Evolutionary conservation across 2,329 filamentous ascomycete species (phyloP), one percentile per base, ranked within the genome.

Genomic region (Fusarium tanahbumbuense): DNA sequence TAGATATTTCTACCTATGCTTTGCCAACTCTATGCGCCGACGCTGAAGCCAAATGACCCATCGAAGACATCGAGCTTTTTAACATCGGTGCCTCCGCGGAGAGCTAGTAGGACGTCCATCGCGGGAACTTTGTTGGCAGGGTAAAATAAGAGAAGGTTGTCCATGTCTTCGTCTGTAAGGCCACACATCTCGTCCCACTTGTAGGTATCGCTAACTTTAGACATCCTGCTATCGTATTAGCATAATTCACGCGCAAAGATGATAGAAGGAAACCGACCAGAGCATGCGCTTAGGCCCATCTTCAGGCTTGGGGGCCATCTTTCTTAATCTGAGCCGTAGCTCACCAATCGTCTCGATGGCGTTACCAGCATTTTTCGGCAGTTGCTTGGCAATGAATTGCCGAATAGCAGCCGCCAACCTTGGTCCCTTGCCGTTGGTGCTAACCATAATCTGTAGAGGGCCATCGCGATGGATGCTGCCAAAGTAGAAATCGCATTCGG

Each of bases 401-500:
- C 95, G 85, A 53, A 99, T 92, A 49, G 94, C 90, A 72, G 93
- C 95, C 12, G 96, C 96, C 69, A 99, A 83, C 77, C 95, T 91
- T 0, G 96, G 96, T 0, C 96, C 96, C 78, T 97, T 98, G 55
- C 96, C 96, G 79, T 98, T 99, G 37, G 96, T 99, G 83, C 93
- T 97, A 74, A 99, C 95, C 96, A 99, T 99, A 76, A 99, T 91
- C 83, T 99, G 96, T 65, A 99, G 82, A 8, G 96, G 96, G 0
- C 96, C 96, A 79, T 99, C 96, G 53, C 96, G 91, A 81, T 99
- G 93, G 41, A 98, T 91, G 78, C 92, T 96, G 68, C 96, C 96
- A 82, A 99, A 99, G 85, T 98, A 99, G 78, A 99, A 99, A 78
- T 99, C 96, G 81, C 96, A 99, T 80, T 99, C 96, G 1, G 93